Conservation (phyloP, 176 grass and related monocot genomes). For the Avena insularis region DNA sequence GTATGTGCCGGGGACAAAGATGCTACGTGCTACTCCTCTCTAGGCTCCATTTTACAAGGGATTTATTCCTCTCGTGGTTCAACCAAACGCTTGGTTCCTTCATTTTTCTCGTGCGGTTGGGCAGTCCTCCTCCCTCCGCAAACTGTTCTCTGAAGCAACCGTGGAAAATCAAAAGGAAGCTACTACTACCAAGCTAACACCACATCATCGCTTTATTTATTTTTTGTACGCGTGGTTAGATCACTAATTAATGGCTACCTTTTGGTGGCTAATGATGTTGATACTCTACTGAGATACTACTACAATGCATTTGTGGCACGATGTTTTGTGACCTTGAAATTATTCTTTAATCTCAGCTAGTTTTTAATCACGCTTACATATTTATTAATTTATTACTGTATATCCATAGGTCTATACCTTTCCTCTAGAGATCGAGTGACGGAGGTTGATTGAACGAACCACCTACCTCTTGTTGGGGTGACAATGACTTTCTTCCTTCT, state of each 20-base stretch:
- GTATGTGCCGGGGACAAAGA: neutral
- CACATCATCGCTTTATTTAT: neutral
- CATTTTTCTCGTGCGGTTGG: conserved; percentile 40
- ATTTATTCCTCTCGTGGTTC: neutral
- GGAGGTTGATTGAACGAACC: conserved; percentile 50
- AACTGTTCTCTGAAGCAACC: conserved; percentile 53
- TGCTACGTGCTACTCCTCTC: neutral
- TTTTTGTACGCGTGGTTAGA: conserved; percentile 27
- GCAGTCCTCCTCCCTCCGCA: conserved; percentile 42
- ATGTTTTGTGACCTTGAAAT: neutral
- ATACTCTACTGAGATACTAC: neutral
- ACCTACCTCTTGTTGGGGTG: conserved; percentile 50
- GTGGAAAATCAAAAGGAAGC: conserved; percentile 14
- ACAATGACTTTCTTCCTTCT: conserved; percentile 37
- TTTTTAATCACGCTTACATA: neutral
- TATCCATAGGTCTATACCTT: neutral
- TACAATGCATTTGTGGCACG: conserved; percentile 13
- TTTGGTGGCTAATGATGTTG: conserved; percentile 31
- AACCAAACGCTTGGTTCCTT: conserved; percentile 26
- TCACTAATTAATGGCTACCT: conserved; percentile 30
- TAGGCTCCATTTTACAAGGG: neutral
- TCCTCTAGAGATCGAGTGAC: conserved; percentile 27
- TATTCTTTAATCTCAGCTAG: neutral
- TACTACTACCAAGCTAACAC: neutral
- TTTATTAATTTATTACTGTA: neutral